Conservation (phyloP, 148 eudicot species). For the Dysphania ambrosioides region DNA sequence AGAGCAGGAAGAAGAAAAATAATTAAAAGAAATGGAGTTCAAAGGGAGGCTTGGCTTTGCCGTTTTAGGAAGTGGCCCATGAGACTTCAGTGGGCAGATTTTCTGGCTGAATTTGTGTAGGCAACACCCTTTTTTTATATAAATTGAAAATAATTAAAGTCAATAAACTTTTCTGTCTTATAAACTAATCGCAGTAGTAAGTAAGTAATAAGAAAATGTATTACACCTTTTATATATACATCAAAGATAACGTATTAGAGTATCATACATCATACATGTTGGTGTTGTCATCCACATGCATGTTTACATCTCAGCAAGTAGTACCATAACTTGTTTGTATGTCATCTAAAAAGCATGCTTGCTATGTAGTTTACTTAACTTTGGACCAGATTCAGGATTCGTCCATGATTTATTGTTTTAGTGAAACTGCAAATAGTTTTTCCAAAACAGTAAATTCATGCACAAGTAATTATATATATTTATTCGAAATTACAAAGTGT, state of each 20-base stretch:
- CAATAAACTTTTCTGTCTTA: no score
- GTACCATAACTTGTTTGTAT: slow-evolving; percentile 20
- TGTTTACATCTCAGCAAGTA: slow-evolving; percentile 14
- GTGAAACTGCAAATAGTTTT: no score
- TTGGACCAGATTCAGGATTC: slow-evolving; percentile 4
- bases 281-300: slow-evolving; percentile 22
- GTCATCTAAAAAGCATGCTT: slow-evolving; percentile 17
- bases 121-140: slow-evolving; percentile 10
- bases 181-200: no score
- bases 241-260: slow-evolving; percentile 16
- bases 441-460: no score
- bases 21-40: not conserved
- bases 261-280: slow-evolving; percentile 7
- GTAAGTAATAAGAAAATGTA: slow-evolving; percentile 8
- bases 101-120: slow-evolving; percentile 39
- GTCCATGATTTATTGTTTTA: not conserved
- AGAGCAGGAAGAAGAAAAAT: not conserved
- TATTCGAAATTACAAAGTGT: no score
- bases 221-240: slow-evolving; percentile 3
- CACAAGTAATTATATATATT: no score
- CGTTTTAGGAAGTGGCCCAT: slow-evolving; percentile 37
- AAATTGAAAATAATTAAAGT: not conserved
- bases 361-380: not conserved
- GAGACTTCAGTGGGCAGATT: slow-evolving; percentile 40
- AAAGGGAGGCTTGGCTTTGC: slow-evolving; percentile 16